Base-by-base conservation (phyloP, 768 basidiomycete genomes). In the Pleurotus djamor region DNA sequence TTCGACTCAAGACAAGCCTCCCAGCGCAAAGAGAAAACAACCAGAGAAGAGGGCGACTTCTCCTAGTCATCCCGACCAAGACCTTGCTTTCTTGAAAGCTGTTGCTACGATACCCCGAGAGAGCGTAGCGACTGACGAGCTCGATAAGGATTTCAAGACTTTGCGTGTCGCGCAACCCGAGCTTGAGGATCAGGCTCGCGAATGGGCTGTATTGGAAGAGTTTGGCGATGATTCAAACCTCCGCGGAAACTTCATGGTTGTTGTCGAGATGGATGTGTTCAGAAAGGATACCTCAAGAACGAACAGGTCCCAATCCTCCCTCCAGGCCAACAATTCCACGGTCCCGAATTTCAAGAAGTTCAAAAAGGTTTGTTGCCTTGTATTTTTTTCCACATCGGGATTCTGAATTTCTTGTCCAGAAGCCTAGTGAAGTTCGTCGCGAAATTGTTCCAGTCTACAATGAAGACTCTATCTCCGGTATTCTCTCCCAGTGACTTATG, bases 111-210 rank as follows among this genome's bases (percentile, higher is more conserved):
- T 76, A 17, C 91, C 89, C 65, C 78, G 80, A 16, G 87, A 85
- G 1, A 89, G 87, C 75, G 86, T 80, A 66, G 63, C 72, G 2
- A 89, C 89, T 66, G 87, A 90, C 65, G 76, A 77, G 4, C 90
- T 90, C 60, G 91, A 93, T 71, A 80, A 87, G 14, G 91, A 92
- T 59, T 93, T 93, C 66, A 91, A 91, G 67, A 83, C 87, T 47
- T 74, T 92, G 58, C 85, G 83, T 64, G 88, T 92, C 48, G 80
- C 85, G 5, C 87, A 84, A 65, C 86, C 89, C 2, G 83, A 84
- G 52, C 62, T 85, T 52, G 74, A 72, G 58, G 71, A 66, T 3
- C 78, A 79, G 32, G 80, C 84, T 16, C 73, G 72, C 35, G 81
- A 81, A 48, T 89, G 86, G 87, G 78, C 74, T 2, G 68, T 86